Evolutionary conservation across 768 basidiomycete genomes (phyloP).

Genomic region (Mrakia blollopis): DNA sequence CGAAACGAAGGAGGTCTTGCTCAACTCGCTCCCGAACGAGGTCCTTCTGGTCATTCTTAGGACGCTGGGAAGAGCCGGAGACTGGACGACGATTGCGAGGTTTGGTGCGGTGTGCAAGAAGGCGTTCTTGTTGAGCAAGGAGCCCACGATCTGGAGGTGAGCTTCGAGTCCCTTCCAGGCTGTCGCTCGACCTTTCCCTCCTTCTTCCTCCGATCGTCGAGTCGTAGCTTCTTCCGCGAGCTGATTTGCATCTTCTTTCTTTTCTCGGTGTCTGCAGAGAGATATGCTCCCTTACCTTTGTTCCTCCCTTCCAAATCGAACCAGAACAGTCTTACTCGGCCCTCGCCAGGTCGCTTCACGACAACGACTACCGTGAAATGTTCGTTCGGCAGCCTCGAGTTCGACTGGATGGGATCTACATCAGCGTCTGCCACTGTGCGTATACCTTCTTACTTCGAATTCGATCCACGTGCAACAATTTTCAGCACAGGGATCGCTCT

Average conservation of each 20-base stretch:
- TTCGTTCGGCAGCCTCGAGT: slow-evolving; percentile 21
- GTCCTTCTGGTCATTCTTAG: slow-evolving; percentile 10
- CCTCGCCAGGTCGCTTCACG: background rate
- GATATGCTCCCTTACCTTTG: slow-evolving; percentile 22
- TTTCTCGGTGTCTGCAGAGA: background rate
- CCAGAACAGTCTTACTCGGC: background rate
- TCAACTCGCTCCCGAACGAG: slow-evolving; percentile 15
- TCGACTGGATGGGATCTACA: slow-evolving; percentile 27
- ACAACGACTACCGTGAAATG: slow-evolving; percentile 21
- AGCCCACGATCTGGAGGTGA: slow-evolving; percentile 27
- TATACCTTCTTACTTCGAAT: background rate
- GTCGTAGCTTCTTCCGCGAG: background rate
- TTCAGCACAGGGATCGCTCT: no score
- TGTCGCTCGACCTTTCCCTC: no score
- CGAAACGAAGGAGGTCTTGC: background rate
- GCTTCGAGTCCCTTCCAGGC: background rate
- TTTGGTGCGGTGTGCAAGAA: slow-evolving; percentile 18
- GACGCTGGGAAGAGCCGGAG: slow-evolving; percentile 5
- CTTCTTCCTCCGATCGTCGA: no score
- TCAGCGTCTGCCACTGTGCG: slow-evolving; percentile 27
- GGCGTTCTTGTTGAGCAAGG: slow-evolving; percentile 24
- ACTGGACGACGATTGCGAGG: slow-evolving; percentile 9
- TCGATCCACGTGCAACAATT: no score
- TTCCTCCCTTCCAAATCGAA: slow-evolving; percentile 13
- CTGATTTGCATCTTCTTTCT: background rate